Percentiles rank a stretch among this genome's conserved stretches.
Conservation (phyloP, 164 flowering plant genomes). For the Taxillus chinensis region DNA sequence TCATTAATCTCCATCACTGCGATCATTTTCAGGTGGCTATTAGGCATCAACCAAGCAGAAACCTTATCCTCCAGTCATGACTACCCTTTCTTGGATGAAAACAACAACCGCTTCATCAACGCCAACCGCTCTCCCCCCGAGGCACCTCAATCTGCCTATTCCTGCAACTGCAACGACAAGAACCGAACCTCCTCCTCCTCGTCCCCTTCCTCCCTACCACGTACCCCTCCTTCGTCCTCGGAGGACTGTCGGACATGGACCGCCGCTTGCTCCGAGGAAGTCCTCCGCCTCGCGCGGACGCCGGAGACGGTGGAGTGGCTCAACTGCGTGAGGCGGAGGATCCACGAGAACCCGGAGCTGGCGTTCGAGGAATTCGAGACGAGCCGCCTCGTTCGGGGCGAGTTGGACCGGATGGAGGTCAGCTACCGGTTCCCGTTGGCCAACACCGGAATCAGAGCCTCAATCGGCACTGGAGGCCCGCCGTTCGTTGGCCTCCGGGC, state of each 20-base stretch:
- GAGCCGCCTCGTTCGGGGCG: slow-evolving; percentile 42
- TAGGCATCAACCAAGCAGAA: not conserved
- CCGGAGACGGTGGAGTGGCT: slow-evolving; percentile 48
- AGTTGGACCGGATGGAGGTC: slow-evolving; percentile 48
- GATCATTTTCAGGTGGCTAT: not conserved
- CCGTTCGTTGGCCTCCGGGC: slow-evolving; percentile 83
- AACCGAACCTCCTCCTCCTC: not conserved
- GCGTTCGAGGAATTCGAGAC: slow-evolving; percentile 69
- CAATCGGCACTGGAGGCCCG: slow-evolving; percentile 60
- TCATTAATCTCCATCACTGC: not conserved
- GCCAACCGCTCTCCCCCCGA: not conserved
- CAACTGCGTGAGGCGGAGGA: slow-evolving; percentile 40
- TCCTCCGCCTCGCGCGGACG: slow-evolving; percentile 26
- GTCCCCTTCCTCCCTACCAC: not conserved
- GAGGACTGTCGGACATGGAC: not conserved
- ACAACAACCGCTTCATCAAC: not conserved
- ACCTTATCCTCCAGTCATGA: not conserved
- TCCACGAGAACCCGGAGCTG: slow-evolving; percentile 71
- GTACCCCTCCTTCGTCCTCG: slow-evolving; percentile 9
- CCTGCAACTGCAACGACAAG: not conserved
- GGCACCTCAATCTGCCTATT: too few species aligned
- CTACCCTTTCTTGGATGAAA: slow-evolving; percentile 4
- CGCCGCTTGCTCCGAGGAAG: slow-evolving; percentile 20
- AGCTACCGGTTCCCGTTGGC: slow-evolving; percentile 48
- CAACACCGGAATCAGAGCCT: slow-evolving; percentile 54